Conservation (phyloP, 768 basidiomycete species). For the Dacryopinax spathularia region DNA sequence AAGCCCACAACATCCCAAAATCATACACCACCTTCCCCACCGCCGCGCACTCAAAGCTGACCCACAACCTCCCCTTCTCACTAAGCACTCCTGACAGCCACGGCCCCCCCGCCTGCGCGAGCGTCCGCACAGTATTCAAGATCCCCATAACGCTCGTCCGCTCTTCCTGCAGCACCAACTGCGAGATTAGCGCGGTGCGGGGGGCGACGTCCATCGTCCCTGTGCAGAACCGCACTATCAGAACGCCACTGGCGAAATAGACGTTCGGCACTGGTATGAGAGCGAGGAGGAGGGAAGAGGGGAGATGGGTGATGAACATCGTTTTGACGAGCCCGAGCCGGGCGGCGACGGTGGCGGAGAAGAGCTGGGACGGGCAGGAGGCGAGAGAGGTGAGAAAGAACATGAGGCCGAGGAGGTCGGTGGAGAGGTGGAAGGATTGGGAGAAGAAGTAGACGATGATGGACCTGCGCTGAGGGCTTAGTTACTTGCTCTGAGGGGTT, state of each 20-base stretch:
- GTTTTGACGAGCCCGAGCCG: constrained; percentile 12
- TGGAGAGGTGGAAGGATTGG: constrained; percentile 12
- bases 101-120: constrained; percentile 15
- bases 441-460: constrained; percentile 17
- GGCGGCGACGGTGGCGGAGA: constrained; percentile 16
- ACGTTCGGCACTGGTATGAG: constrained; percentile 15
- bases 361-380: constrained; percentile 14
- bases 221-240: constrained; percentile 16
- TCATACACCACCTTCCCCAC: constrained; percentile 14
- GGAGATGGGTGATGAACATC: constrained; percentile 13
- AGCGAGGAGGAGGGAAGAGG: constrained; percentile 15
- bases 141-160: constrained; percentile 19
- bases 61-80: constrained; percentile 13
- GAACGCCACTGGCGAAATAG: constrained; percentile 12
- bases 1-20: constrained; percentile 17
- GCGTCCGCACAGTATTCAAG: constrained; percentile 14
- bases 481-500: too few species aligned
- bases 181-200: constrained; percentile 18
- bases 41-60: constrained; percentile 16
- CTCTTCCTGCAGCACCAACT: constrained; percentile 13
- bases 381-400: constrained; percentile 17
- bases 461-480: too few species aligned
- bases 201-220: constrained; percentile 20
- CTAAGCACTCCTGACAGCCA: constrained; percentile 16
- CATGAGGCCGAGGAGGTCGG: constrained; percentile 14